Conservation (phyloP, 2,329 filamentous ascomycete genomes). For the Apiospora malaysiana region DNA sequence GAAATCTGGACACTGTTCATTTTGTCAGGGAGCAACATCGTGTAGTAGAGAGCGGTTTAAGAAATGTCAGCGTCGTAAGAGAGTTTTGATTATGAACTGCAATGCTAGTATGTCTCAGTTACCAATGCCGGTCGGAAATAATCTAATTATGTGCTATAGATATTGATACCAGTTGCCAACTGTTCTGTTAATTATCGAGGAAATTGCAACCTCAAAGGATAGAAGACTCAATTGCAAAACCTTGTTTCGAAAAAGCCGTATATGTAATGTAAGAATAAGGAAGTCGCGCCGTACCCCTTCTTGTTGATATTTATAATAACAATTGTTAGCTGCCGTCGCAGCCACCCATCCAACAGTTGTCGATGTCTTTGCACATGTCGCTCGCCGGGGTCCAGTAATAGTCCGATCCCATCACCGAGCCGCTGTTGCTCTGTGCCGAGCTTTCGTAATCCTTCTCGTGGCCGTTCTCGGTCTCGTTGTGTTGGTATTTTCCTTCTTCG, state of each 20-base stretch:
- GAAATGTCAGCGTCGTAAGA: too few relatives aligned
- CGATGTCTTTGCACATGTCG: background rate
- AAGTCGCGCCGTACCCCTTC: background rate
- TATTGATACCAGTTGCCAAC: background rate
- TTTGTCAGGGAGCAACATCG: too few relatives aligned
- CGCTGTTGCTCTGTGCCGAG: background rate
- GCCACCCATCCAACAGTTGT: background rate
- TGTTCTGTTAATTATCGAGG: background rate
- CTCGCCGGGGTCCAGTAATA: background rate
- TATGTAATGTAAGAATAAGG: background rate
- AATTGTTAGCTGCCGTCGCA: background rate
- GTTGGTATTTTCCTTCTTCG: too few relatives aligned
- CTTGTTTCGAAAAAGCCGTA: background rate
- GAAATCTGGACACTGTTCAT: too few relatives aligned
- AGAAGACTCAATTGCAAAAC: background rate
- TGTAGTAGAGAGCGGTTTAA: too few relatives aligned
- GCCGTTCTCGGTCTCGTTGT: background rate
- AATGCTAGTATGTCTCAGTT: too few relatives aligned
- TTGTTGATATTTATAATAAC: background rate
- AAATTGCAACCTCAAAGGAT: too few relatives aligned
- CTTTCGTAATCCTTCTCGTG: background rate
- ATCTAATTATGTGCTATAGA: background rate
- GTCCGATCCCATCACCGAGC: background rate
- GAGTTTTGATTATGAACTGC: too few relatives aligned
- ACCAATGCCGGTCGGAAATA: too few relatives aligned